Evolutionary conservation across 345 rosid species (phyloP).

Genomic region (Euphorbia tirucalli): DNA sequence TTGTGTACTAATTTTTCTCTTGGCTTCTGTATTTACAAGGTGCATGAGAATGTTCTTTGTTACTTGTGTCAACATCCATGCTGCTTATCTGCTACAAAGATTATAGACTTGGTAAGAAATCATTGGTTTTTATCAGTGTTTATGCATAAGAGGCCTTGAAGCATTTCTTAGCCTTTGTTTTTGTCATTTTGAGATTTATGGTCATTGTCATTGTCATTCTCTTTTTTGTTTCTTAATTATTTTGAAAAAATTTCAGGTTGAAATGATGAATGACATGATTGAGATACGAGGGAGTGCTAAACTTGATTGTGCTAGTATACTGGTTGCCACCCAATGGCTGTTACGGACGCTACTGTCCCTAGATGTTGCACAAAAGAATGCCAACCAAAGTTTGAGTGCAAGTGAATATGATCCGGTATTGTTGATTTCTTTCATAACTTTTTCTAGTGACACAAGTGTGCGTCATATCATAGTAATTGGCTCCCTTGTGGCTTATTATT

Average conservation of each 20-base stretch:
- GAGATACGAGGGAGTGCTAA: conserved; percentile 47
- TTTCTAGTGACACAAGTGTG: neutral
- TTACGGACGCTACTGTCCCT: conserved; percentile 41
- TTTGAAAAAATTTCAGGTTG: conserved; percentile 42
- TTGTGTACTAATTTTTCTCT: conserved; percentile 17
- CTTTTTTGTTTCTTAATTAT: conserved; percentile 2
- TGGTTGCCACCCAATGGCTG: conserved; percentile 52
- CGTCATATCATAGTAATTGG: neutral
- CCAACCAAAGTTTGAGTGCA: conserved; percentile 31
- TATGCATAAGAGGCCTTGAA: conserved; percentile 11
- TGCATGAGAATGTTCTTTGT: conserved; percentile 53
- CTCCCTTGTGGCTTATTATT: neutral
- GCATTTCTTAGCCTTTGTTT: neutral
- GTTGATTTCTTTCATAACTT: neutral
- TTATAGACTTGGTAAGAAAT: conserved; percentile 56
- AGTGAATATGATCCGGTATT: conserved; percentile 59
- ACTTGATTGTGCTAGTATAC: conserved; percentile 60
- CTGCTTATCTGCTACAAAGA: conserved; percentile 49
- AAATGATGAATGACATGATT: conserved; percentile 48
- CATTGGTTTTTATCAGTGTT: conserved; percentile 13
- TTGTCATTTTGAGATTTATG: conserved; percentile 1
- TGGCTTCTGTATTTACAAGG: conserved; percentile 42
- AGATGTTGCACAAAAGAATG: conserved; percentile 27
- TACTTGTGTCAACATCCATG: conserved; percentile 56
- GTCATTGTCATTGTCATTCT: conserved; percentile 9